phyloP scores from a whole-genome alignment of 352 stramenopile species.

The Halophytophthora batemanensis region DNA sequence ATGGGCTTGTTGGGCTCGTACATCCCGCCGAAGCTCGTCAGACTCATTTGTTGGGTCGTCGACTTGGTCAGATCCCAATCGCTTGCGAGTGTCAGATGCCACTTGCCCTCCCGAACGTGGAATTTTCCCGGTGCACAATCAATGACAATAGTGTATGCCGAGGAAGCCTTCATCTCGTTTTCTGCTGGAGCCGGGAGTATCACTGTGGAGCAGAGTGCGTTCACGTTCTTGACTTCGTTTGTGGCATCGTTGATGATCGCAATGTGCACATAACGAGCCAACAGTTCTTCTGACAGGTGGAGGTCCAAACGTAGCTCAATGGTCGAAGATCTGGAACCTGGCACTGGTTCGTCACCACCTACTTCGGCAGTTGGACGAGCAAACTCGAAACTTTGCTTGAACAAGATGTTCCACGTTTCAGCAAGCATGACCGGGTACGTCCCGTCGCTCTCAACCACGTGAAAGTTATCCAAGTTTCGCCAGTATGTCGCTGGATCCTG shows the following conservation, averaged over 20 bases:
- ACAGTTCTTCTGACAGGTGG: conserved; percentile 49
- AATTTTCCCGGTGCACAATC: conserved; percentile 36
- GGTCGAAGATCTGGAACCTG: background rate
- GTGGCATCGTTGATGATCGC: conserved; percentile 45
- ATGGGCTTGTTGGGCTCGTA: conserved; percentile 72
- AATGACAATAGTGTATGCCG: conserved; percentile 51
- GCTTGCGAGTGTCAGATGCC: conserved; percentile 57
- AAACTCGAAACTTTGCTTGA: conserved; percentile 59
- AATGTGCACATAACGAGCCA: conserved; percentile 44
- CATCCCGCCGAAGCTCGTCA: conserved; percentile 41
- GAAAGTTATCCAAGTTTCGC: conserved; percentile 35
- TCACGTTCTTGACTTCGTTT: conserved; percentile 26
- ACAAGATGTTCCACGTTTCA: conserved; percentile 52
- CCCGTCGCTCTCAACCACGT: conserved; percentile 50
- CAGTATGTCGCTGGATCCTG: conserved; percentile 43
- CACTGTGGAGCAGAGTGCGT: conserved; percentile 29
- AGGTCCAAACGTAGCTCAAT: conserved; percentile 51
- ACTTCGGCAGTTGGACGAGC: conserved; percentile 2
- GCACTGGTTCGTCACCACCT: conserved; percentile 1
- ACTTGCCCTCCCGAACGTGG: conserved; percentile 43
- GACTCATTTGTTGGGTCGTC: conserved; percentile 31
- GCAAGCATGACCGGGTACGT: conserved; percentile 41
- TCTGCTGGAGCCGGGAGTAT: conserved; percentile 11
- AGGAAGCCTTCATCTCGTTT: conserved; percentile 1
- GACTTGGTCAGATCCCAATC: conserved; percentile 39